Conservation (phyloP, 2,329 filamentous ascomycete species). For the Sphaerulina vaccinii region DNA sequence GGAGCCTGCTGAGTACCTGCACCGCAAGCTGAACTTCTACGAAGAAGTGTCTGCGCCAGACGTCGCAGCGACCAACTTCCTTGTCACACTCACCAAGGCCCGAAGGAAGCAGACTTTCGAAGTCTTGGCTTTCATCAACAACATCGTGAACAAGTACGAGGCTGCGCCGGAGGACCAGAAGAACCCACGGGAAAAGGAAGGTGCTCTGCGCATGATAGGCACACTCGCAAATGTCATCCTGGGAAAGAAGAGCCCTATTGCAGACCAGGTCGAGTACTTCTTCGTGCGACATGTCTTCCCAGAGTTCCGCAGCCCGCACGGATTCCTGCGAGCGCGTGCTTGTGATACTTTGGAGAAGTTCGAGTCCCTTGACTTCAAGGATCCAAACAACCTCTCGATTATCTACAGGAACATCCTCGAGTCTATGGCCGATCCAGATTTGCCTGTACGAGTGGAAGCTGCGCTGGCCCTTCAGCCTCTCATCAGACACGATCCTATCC, state of each 20-base stretch:
- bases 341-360: slow-evolving; percentile 99
- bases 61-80: slow-evolving; percentile 92
- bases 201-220: slow-evolving; percentile 93
- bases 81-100: slow-evolving; percentile 90
- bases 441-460: slow-evolving; percentile 91
- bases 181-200: slow-evolving; percentile 93
- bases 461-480: slow-evolving; percentile 91
- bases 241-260: slow-evolving; percentile 97
- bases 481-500: slow-evolving; percentile 91
- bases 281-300: slow-evolving; percentile 97
- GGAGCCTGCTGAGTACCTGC: slow-evolving; percentile 93
- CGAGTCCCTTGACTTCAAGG: slow-evolving; percentile 94
- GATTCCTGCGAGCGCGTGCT: slow-evolving; percentile 88
- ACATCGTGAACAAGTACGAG: slow-evolving; percentile 91
- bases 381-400: slow-evolving; percentile 88
- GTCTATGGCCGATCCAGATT: slow-evolving; percentile 90
- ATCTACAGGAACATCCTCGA: slow-evolving; percentile 97
- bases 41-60: slow-evolving; percentile 95
- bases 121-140: slow-evolving; percentile 91
- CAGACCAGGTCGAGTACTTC: slow-evolving; percentile 97
- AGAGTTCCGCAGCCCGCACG: slow-evolving; percentile 89
- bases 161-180: slow-evolving; percentile 80
- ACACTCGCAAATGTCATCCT: slow-evolving; percentile 91
- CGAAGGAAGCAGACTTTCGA: slow-evolving; percentile 94
- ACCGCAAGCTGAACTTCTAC: slow-evolving; percentile 96